Base-by-base conservation (phyloP, 345 rosid genomes). In the Moricandia arvensis region DNA sequence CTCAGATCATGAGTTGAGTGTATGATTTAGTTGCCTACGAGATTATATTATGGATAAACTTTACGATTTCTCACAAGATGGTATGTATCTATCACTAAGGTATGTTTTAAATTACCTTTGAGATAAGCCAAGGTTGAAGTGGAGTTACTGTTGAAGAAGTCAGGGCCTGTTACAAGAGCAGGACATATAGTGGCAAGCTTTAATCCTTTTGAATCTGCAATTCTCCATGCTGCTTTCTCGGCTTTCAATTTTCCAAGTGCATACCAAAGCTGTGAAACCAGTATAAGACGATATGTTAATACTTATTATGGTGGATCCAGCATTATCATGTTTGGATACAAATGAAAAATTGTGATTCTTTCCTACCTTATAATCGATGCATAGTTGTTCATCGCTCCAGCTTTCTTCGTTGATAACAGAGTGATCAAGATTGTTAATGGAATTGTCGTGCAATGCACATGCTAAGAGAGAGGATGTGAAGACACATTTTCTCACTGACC, bases 171-270 rank as follows among this genome's bases (percentile, higher is more conserved):
- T 10, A 90, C 70, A 58, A 91, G 89, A 34, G 82, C 97, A 38
- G 96, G 87, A 61, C 93, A 87, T 45, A 89, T 87, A 17, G 87
- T 75, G 12, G 88, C 80, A 68, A 89, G 71, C 77, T 82, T 87
- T 16, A 90, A 34, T 24, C 92, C 93, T 13, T 63, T 72, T 55
- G 83, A 85, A 27, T 85, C 80, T 2, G 96, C 87, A n/a, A 83
- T 77, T 61, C 79, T 84, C 89, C 93, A 87, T 2, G 83, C 83
- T 29, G 71, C 71, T 72, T 80, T 80, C 85, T 94, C 99, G 2
- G 97, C 94, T 78, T 73, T 88, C n/a, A 90, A 81, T 82, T 91
- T 95, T n/a, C 97, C 99, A 74, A 91, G 73, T 1, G 97, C 95
- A 82, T 88, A 88, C 93, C 97, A 86, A 3, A 91, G 88, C 97